phyloP scores from a whole-genome alignment of 148 eudicot species.

The Fagopyrum tataricum region DNA sequence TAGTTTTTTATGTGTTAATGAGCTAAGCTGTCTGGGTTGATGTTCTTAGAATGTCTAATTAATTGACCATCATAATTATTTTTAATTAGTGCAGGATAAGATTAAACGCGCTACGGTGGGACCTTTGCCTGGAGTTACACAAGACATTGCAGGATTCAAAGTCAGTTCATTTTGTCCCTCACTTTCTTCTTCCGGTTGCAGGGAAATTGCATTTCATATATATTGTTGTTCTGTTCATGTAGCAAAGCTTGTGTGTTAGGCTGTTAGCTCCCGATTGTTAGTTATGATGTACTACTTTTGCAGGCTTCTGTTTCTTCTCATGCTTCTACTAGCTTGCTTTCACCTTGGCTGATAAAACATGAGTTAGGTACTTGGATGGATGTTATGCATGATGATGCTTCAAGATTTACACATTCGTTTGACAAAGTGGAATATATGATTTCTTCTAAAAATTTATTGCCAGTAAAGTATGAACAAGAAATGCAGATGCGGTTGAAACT shows the following conservation, averaged over 20 bases:
- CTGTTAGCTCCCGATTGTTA: neutral
- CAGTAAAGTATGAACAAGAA: neutral
- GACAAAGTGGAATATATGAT: neutral
- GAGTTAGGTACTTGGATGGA: neutral
- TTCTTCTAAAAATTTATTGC: no score
- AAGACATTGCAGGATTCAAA: conserved; percentile 98
- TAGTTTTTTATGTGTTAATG: neutral
- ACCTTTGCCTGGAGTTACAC: conserved; percentile 99
- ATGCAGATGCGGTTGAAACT: neutral
- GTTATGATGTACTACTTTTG: neutral
- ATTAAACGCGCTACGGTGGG: conserved; percentile 88
- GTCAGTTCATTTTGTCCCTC: conserved; percentile 22
- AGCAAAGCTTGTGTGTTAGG: neutral
- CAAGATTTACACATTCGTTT: neutral
- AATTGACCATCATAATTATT: neutral
- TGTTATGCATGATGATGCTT: neutral
- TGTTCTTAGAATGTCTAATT: conserved; percentile 10
- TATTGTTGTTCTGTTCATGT: neutral
- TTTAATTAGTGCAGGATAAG: conserved; percentile 61
- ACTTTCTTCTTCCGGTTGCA: neutral
- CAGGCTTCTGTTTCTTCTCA: neutral
- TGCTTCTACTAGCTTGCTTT: neutral
- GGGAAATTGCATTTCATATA: neutral
- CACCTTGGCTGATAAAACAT: neutral
- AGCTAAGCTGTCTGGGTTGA: neutral